These are phyloP conservation scores for Ormosia emarginata DNA, from an alignment of 306 rosid species.

Conservation along the genomic window DNA sequence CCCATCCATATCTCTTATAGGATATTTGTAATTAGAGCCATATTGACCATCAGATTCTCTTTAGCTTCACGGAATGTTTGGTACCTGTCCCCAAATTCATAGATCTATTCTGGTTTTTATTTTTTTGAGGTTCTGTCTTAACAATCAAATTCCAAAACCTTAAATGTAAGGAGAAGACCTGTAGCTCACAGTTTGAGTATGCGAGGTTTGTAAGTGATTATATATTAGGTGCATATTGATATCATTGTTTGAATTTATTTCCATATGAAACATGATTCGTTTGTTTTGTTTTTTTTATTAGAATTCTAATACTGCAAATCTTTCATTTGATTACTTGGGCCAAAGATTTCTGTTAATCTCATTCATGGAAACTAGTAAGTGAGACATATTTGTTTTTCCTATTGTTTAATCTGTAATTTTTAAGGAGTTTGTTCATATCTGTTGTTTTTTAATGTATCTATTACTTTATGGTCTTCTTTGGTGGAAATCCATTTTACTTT, in stretches of 20 bases:
- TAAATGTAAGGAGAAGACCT: neutral
- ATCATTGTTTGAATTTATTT: neutral
- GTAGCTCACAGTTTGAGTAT: neutral
- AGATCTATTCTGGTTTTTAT: neutral
- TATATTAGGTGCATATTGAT: neutral
- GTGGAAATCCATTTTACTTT: neutral
- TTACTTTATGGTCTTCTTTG: neutral
- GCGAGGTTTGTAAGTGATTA: neutral
- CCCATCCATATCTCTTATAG: too few relatives aligned
- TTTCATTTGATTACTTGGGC: conserved; percentile 17
- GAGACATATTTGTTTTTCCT: neutral
- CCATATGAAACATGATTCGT: neutral
- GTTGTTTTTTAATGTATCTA: neutral
- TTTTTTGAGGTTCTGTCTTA: neutral
- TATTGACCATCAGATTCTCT: too few relatives aligned
- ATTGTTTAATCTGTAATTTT: neutral
- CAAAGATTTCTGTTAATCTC: conserved; percentile 22
- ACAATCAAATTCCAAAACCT: neutral
- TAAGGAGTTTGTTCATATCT: neutral
- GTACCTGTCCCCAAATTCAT: too few relatives aligned
- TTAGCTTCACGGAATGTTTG: too few relatives aligned
- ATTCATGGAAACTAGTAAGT: conserved; percentile 55
- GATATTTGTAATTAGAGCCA: too few relatives aligned
- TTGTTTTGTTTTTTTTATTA: conserved; percentile 15
- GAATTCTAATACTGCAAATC: conserved; percentile 7